phyloP scores from a whole-genome alignment of 805 yeast species.

The Yarrowia sp. region DNA sequence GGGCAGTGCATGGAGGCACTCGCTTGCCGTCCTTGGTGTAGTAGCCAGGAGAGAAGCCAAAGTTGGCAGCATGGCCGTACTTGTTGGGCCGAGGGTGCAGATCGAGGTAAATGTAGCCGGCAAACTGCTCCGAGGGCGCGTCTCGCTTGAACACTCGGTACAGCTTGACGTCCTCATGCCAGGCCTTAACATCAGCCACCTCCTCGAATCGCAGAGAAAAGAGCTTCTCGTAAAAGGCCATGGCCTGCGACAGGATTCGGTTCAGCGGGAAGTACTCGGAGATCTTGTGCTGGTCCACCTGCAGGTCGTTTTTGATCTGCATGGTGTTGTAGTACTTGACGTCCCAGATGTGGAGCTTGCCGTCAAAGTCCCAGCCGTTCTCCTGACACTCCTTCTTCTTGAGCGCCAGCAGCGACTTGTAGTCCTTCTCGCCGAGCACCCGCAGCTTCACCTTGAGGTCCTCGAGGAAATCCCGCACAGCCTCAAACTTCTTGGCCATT shows the following conservation, averaged over 20 bases:
- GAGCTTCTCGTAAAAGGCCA: constrained; percentile 70
- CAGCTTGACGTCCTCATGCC: constrained; percentile 83
- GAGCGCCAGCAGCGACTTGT: constrained; percentile 56
- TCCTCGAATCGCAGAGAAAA: constrained; percentile 72
- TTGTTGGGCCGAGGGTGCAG: constrained; percentile 86
- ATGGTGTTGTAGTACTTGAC: constrained; percentile 68
- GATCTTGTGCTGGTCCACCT: constrained; percentile 74
- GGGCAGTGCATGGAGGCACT: constrained; percentile 72
- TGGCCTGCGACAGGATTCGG: constrained; percentile 70
- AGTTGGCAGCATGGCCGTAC: constrained; percentile 89
- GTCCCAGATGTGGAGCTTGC: constrained; percentile 71
- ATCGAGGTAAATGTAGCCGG: constrained; percentile 82
- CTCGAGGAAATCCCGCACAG: constrained; percentile 65
- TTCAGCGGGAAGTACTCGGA: constrained; percentile 81
- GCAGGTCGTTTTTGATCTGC: constrained; percentile 69
- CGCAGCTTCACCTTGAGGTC: constrained; percentile 66
- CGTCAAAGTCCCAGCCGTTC: constrained; percentile 54
- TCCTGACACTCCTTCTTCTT: constrained; percentile 61
- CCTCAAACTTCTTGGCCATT: constrained; percentile 75
- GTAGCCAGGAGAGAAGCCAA: constrained; percentile 69
- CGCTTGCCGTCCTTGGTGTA: constrained; percentile 57
- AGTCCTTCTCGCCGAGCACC: constrained; percentile 66
- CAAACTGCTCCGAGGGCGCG: constrained; percentile 61
- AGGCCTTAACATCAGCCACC: constrained; percentile 55
- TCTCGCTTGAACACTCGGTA: constrained; percentile 70